Conservation (phyloP, 2,329 filamentous ascomycete species). For the Arachnopeziza araneosa region DNA sequence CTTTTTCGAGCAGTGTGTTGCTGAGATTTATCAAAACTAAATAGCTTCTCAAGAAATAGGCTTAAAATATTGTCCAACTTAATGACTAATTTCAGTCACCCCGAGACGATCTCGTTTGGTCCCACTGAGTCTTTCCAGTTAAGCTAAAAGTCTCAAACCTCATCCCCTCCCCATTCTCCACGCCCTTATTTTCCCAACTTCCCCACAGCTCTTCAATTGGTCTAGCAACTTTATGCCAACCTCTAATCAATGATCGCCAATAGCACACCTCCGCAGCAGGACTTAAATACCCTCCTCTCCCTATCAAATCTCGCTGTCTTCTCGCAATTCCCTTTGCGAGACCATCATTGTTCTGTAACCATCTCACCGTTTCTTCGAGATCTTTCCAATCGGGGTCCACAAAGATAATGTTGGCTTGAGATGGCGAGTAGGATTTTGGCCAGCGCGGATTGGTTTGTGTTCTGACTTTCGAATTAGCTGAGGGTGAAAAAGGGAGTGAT, state of each 20-base stretch:
- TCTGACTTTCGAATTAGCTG: background rate
- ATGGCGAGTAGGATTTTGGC: constrained; percentile 32
- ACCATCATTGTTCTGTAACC: constrained; percentile 39
- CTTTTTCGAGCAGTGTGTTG: background rate
- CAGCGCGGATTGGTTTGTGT: constrained; percentile 31
- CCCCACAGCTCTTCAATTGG: constrained; percentile 33
- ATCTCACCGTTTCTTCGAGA: constrained; percentile 40
- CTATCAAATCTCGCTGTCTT: constrained; percentile 41
- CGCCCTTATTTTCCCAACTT: constrained; percentile 22
- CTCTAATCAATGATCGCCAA: constrained; percentile 44
- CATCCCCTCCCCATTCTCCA: constrained; percentile 31
- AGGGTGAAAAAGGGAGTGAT: constrained; percentile 19
- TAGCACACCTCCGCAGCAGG: constrained; percentile 48
- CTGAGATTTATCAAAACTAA: too few relatives aligned
- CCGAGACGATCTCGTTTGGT: background rate
- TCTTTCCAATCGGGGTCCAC: constrained; percentile 47
- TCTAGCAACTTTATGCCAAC: constrained; percentile 40
- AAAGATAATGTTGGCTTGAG: constrained; percentile 45
- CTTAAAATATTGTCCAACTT: too few relatives aligned
- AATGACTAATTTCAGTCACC: background rate
- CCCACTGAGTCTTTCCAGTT: constrained; percentile 18
- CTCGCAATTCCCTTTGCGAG: constrained; percentile 42
- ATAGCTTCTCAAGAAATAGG: too few relatives aligned
- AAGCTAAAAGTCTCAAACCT: constrained; percentile 28
- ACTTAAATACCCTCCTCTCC: constrained; percentile 40